phyloP scores from a whole-genome alignment of 2,329 filamentous ascomycete species.

The Fusarium beomiforme region DNA sequence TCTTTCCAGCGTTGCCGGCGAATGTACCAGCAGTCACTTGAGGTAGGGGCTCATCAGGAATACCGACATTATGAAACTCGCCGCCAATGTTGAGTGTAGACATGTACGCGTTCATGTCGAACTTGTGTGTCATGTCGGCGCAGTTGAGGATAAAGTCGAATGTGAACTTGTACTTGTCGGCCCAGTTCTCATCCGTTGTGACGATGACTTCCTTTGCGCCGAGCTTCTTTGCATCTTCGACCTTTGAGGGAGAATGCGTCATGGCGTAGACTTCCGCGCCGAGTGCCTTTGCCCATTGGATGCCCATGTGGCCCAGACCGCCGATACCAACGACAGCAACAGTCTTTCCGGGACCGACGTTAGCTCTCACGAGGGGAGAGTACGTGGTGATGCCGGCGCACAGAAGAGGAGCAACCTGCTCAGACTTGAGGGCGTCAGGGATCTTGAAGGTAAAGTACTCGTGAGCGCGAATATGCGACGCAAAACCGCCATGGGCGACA shows the following conservation, averaged over 20 bases:
- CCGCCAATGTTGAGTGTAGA: constrained; percentile 62
- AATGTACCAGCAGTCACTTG: constrained; percentile 55
- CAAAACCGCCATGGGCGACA: constrained; percentile 72
- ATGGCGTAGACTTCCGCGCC: constrained; percentile 74
- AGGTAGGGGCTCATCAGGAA: constrained; percentile 62
- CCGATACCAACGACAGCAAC: constrained; percentile 77
- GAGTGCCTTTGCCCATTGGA: constrained; percentile 77
- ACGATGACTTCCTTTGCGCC: constrained; percentile 67
- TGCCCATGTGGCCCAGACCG: constrained; percentile 77
- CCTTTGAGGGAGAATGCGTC: constrained; percentile 68
- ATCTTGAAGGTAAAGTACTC: constrained; percentile 70
- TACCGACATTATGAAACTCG: constrained; percentile 67
- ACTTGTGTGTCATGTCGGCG: constrained; percentile 61
- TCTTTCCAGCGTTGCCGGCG: constrained; percentile 61
- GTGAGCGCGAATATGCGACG: constrained; percentile 60
- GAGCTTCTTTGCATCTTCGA: constrained; percentile 67
- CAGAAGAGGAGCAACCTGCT: constrained; percentile 72
- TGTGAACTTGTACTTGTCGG: constrained; percentile 59
- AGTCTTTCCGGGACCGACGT: constrained; percentile 73
- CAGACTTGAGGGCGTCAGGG: constrained; percentile 60
- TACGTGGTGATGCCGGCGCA: constrained; percentile 82
- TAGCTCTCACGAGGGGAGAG: constrained; percentile 72
- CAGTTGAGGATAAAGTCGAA: constrained; percentile 64
- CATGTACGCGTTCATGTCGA: constrained; percentile 64
- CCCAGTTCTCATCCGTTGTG: constrained; percentile 64